A percentile compares a stretch with the other conserved stretches of the same genome.
These are phyloP conservation scores for Ophiocordyceps australis DNA, from an alignment of 2,329 filamentous ascomycete genomes.

Conservation along the genomic window DNA sequence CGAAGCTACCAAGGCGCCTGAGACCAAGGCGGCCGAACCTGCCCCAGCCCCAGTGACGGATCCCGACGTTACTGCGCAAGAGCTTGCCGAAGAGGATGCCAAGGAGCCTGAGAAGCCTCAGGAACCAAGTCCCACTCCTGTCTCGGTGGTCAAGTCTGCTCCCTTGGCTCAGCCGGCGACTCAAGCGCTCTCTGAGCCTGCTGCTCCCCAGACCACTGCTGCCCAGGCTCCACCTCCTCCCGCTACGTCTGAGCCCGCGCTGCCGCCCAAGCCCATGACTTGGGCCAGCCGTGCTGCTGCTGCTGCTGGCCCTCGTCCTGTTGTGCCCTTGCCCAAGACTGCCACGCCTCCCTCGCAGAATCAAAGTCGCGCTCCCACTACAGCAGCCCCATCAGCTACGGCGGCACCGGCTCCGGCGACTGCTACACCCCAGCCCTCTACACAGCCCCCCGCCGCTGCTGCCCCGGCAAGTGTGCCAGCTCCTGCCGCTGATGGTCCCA, in stretches of 20 bases:
- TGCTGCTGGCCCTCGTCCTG: constrained; percentile 33
- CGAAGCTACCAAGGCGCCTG: constrained; percentile 18
- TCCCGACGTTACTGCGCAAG: constrained; percentile 29
- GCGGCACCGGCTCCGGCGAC: constrained; percentile 20
- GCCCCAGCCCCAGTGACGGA: constrained; percentile 19
- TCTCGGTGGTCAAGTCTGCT: constrained; percentile 18
- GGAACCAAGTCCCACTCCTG: constrained; percentile 37
- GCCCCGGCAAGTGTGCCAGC: constrained; percentile 15
- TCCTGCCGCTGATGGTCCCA: constrained; percentile 21
- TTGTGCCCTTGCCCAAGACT: constrained; percentile 38
- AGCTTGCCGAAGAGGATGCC: constrained; percentile 34
- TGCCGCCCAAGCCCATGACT: constrained; percentile 41
- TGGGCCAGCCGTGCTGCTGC: constrained; percentile 57
- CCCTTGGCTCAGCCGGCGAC: constrained; percentile 30
- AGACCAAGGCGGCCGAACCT: constrained; percentile 16
- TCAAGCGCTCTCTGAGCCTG: too few relatives aligned
- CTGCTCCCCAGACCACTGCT: too few relatives aligned
- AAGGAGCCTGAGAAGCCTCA: constrained; percentile 49
- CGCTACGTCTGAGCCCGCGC: constrained; percentile 23
- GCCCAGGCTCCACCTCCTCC: too few relatives aligned
- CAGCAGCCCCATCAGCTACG: constrained; percentile 17
- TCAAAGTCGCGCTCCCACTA: constrained; percentile 29
- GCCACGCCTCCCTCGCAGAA: constrained; percentile 27
- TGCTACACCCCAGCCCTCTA: constrained; percentile 7
- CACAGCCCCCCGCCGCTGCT: neutral